phyloP scores from a whole-genome alignment of 371 early-diverging fungal genomes.

The Apophysomyces variabilis region DNA sequence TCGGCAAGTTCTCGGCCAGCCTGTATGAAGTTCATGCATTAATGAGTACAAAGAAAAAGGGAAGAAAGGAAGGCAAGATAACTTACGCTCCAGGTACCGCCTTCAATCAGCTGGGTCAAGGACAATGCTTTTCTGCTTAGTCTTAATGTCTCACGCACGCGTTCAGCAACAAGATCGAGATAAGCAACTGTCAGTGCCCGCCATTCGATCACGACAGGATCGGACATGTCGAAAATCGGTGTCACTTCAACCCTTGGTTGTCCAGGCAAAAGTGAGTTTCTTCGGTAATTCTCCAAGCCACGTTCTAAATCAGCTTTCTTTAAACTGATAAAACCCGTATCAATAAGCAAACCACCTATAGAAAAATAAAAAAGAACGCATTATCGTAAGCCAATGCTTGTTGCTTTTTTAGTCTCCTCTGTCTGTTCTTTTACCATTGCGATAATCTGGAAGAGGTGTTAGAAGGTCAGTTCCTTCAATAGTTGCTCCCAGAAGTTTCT shows the following conservation, averaged over 20 bases:
- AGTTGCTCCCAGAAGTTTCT: constrained; percentile 59
- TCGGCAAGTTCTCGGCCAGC: constrained; percentile 91
- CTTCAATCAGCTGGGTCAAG: constrained; percentile 86
- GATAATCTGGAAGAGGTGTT: constrained; percentile 91
- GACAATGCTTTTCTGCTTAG: constrained; percentile 64
- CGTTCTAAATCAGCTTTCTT: constrained; percentile 44
- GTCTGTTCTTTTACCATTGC: constrained; percentile 68
- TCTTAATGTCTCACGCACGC: constrained; percentile 64
- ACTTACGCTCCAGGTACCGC: constrained; percentile 85
- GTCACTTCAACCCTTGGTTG: constrained; percentile 53
- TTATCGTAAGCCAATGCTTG: not conserved
- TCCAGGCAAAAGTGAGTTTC: constrained; percentile 44
- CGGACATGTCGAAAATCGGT: constrained; percentile 78
- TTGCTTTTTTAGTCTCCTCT: not conserved
- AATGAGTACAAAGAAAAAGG: not conserved
- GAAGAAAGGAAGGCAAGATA: not conserved
- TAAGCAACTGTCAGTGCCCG: constrained; percentile 87
- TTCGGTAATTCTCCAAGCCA: constrained; percentile 47
- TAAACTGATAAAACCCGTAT: constrained; percentile 45
- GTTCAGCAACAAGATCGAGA: constrained; percentile 75
- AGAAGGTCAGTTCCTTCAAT: constrained; percentile 73
- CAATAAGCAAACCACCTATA: constrained; percentile 49
- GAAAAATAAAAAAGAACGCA: not conserved
- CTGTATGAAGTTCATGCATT: constrained; percentile 35
- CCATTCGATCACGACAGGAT: constrained; percentile 92